Percentiles rank a stretch among this genome's conserved stretches.
Evolutionary conservation across 208 protist species (phyloP).

Genomic region (Acanthamoeba lugdunensis): DNA sequence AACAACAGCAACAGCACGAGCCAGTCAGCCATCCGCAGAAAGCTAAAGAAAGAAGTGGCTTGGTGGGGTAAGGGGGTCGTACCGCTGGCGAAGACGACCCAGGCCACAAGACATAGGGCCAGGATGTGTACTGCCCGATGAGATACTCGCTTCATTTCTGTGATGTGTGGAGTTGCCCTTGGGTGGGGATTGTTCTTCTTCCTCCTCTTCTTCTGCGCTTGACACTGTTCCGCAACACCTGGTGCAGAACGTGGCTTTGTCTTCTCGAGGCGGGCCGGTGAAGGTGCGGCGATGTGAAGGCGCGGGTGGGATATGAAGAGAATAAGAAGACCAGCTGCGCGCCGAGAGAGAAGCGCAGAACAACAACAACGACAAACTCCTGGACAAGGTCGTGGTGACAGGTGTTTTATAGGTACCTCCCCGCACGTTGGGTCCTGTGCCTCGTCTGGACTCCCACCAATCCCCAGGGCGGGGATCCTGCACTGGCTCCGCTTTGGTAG

Average conservation of each 20-base stretch:
- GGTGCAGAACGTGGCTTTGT: neutral
- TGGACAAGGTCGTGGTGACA: neutral
- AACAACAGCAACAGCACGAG: neutral
- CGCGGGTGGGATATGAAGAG: neutral
- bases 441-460: neutral
- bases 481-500: conserved; percentile 13
- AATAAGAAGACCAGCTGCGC: neutral
- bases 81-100: neutral
- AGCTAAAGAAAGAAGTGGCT: too few relatives aligned
- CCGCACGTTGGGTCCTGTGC: neutral
- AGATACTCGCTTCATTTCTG: neutral
- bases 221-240: neutral
- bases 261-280: neutral
- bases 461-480: neutral
- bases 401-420: neutral
- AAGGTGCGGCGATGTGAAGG: neutral
- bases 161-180: neutral
- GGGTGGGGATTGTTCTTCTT: neutral
- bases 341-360: neutral
- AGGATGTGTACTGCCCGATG: neutral
- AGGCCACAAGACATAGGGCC: neutral
- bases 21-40: neutral
- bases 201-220: neutral
- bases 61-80: neutral
- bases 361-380: neutral